Base-by-base conservation (phyloP, 1,284 basidiomycete species). In the Moesziomyces antarcticus region DNA sequence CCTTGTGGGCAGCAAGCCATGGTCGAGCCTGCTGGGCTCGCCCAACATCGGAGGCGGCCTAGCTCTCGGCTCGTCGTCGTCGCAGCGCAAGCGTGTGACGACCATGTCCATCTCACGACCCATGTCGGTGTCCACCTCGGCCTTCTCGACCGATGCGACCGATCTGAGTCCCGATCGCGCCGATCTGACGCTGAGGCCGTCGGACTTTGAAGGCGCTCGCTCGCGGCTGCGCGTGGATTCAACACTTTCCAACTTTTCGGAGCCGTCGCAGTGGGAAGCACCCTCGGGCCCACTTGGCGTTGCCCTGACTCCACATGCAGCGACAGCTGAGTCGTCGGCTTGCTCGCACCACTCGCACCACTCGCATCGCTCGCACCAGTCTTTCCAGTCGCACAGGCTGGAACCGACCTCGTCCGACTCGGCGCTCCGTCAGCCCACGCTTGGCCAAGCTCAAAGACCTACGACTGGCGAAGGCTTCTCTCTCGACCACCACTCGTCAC, bases 71-170 rank as follows among this genome's bases (percentile, higher is more conserved):
- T 64, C 65, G 7, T 51, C 42, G 11, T 59, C 50, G 22, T 58
- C 51, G 18, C 45, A 53, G n/a, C 21, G 54, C 50, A 73, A 61
- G 55, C 49, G 61, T 5, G 22, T 73, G 1, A 62, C 71, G 16
- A 56, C 56, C 5, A 46, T 48, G 22, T 46, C 56, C 18, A 68
- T 73, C 50, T 73, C 71, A 20, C 45, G 71, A 14, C 71, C 71
- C 22, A 22, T 73, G 53, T 73, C 70, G 20, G 71, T 68, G 2
- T 52, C 61, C 14, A 65, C 71, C 16, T 68, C 70, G n/a, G 56
- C 65, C 2, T 56, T 73, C 30, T 65, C 71, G 16, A 53, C 33
- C 50, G 54, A 63, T 54, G 14, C 37, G 3, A 14, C 51, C 42
- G 44, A 50, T 50, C 35, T 55, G 8, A 44, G 42, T 25, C 27